phyloP scores from a whole-genome alignment of 2,329 filamentous ascomycete species.

The Cladosporium phlei region DNA sequence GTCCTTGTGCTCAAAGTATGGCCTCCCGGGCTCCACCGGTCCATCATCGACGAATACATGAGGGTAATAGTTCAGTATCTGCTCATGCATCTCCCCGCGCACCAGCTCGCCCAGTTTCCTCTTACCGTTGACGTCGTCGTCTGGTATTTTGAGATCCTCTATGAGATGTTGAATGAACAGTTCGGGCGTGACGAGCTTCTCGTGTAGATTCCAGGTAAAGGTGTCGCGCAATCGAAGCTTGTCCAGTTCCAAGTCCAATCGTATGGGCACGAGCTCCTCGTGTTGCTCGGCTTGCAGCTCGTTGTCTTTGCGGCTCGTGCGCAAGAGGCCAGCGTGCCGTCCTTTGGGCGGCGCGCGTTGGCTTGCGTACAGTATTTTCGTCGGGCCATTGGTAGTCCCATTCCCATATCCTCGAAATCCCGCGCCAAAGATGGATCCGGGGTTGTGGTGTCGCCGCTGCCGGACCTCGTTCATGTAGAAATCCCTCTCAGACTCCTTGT shows the following conservation, averaged over 20 bases:
- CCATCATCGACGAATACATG: conserved; percentile 88
- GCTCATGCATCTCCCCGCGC: conserved; percentile 77
- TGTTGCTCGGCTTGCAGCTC: conserved; percentile 80
- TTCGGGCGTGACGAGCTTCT: conserved; percentile 73
- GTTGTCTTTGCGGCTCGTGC: conserved; percentile 73
- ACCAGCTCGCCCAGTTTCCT: conserved; percentile 48
- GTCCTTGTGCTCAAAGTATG: conserved; percentile 93
- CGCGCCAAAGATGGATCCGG: conserved; percentile 57
- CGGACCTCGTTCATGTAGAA: conserved; percentile 63
- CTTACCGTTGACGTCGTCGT: conserved; percentile 55
- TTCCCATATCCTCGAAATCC: conserved; percentile 91
- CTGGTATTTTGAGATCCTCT: conserved; percentile 75
- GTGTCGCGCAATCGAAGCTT: conserved; percentile 94
- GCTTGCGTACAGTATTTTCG: conserved; percentile 71
- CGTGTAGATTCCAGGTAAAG: conserved; percentile 97
- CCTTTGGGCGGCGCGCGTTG: conserved; percentile 73
- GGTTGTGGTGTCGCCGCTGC: conserved; percentile 53
- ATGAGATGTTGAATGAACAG: conserved; percentile 84
- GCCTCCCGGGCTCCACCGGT: conserved; percentile 79
- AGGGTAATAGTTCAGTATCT: conserved; percentile 88
- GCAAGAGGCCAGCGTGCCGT: conserved; percentile 67
- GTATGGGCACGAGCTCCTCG: conserved; percentile 85
- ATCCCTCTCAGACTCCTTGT: conserved; percentile 62
- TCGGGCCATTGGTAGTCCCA: conserved; percentile 64
- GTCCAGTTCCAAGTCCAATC: conserved; percentile 90